A percentile compares a stretch with the other conserved stretches of the same genome.
phyloP scores from a whole-genome alignment of 768 basidiomycete species.

The Suillus placidus region DNA sequence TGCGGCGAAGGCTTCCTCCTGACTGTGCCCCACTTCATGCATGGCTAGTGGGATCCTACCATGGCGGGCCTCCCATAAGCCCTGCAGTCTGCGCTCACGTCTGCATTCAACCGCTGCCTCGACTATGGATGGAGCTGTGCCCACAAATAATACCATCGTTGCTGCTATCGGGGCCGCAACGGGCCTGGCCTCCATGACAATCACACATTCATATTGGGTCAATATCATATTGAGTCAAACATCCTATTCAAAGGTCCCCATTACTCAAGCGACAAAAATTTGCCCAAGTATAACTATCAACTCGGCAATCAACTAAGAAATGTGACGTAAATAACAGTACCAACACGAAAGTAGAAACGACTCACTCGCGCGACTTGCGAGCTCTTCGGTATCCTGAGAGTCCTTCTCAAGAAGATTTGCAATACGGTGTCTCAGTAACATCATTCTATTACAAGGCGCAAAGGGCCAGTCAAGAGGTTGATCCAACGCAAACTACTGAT shows the following conservation, averaged over 20 bases:
- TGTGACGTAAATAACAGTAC: background rate
- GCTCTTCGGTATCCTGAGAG: background rate
- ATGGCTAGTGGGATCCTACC: too few species aligned
- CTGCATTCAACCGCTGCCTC: too few species aligned
- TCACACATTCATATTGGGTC: background rate
- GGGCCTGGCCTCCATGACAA: too few species aligned
- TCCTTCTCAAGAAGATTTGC: background rate
- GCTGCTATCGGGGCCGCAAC: too few species aligned
- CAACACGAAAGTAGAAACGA: background rate
- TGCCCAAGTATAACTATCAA: background rate
- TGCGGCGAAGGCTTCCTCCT: too few species aligned
- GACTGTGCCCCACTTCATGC: too few species aligned
- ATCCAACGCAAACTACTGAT: background rate
- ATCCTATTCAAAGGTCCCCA: background rate
- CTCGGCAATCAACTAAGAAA: background rate
- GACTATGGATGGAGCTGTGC: too few species aligned
- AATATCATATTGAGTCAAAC: background rate
- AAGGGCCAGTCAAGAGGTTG: background rate
- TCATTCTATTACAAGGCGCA: background rate
- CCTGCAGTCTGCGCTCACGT: too few species aligned
- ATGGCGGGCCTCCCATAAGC: too few species aligned
- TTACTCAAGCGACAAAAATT: background rate
- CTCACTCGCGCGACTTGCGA: background rate
- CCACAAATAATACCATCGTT: too few species aligned
- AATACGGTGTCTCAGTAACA: background rate